Percentiles rank a stretch among this genome's conserved stretches.
phyloP scores from a whole-genome alignment of 192 early-diverging fungal genomes.

The Coemansia sp. region DNA sequence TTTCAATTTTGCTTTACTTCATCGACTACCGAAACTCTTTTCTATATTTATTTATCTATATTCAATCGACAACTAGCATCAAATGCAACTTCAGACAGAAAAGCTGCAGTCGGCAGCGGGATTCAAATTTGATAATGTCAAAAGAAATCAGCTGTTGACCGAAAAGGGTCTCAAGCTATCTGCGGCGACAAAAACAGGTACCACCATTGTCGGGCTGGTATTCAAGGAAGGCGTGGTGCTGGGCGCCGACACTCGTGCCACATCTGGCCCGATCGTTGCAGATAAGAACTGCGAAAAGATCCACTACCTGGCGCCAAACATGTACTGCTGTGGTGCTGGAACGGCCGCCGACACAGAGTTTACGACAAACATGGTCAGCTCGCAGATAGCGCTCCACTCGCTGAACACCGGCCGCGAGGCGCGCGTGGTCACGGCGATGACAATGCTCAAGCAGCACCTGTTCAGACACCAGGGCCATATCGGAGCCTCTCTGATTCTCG shows the following conservation, averaged over 20 bases:
- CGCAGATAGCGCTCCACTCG: conserved; percentile 91
- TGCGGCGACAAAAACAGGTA: conserved; percentile 90
- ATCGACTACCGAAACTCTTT: too few relatives aligned
- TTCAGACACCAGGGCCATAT: conserved; percentile 97
- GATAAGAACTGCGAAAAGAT: conserved; percentile 99
- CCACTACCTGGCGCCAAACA: conserved; percentile 96
- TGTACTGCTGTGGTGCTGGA: conserved; percentile 97
- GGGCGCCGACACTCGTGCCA: conserved; percentile 97
- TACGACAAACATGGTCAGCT: conserved; percentile 87
- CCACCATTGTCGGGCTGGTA: conserved; percentile 91
- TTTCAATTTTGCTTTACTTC: not conserved
- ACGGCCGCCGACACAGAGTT: conserved; percentile 99
- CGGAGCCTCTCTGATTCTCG: conserved; percentile 90
- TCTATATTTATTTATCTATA: not conserved
- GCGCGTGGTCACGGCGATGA: conserved; percentile 90
- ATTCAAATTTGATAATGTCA: conserved; percentile 54
- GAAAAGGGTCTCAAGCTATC: conserved; percentile 76
- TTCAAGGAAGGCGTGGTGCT: conserved; percentile 95
- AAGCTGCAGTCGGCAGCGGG: conserved; percentile 17
- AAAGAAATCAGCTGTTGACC: conserved; percentile 72
- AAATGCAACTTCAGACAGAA: conserved; percentile 34
- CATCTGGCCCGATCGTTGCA: conserved; percentile 89
- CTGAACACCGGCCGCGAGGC: conserved; percentile 84
- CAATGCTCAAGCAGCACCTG: conserved; percentile 96
- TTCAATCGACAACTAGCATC: not conserved